Percentiles rank a stretch among this genome's conserved stretches.
phyloP scores from a whole-genome alignment of 371 early-diverging fungal genomes.

The Lichtheimia corymbifera region DNA sequence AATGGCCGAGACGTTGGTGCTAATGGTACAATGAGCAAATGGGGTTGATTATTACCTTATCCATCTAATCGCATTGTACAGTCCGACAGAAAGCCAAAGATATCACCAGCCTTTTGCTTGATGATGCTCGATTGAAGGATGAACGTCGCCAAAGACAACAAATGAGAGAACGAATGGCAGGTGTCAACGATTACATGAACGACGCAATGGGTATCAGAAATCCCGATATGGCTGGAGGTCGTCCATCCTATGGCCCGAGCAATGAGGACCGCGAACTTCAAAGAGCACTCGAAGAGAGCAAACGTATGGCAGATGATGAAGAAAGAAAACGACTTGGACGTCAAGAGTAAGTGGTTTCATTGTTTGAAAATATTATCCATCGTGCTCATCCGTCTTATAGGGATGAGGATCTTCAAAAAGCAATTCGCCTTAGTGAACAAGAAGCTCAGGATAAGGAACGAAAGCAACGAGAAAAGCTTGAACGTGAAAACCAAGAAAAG shows the following conservation, averaged over 20 bases:
- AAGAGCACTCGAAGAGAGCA: slow-evolving; percentile 79
- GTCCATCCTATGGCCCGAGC: slow-evolving; percentile 14
- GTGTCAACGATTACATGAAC: slow-evolving; percentile 40
- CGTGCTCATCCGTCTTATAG: slow-evolving; percentile 8
- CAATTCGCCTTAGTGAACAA: slow-evolving; percentile 43
- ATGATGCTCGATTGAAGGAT: slow-evolving; percentile 78
- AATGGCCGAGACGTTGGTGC: slow-evolving; percentile 88
- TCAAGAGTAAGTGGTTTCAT: neutral
- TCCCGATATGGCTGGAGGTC: slow-evolving; percentile 38
- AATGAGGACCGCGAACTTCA: slow-evolving; percentile 82
- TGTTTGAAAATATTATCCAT: neutral
- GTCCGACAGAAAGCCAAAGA: slow-evolving; percentile 95
- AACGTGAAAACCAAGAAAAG: slow-evolving; percentile 49
- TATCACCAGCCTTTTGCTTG: slow-evolving; percentile 78
- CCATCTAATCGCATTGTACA: slow-evolving; percentile 22
- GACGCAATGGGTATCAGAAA: slow-evolving; percentile 23
- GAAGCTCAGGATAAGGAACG: slow-evolving; percentile 42
- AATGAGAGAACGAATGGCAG: slow-evolving; percentile 68
- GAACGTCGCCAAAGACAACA: slow-evolving; percentile 67
- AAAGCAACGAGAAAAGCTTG: slow-evolving; percentile 29
- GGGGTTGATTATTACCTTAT: neutral
- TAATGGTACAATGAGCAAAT: slow-evolving; percentile 57
- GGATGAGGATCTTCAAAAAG: slow-evolving; percentile 46
- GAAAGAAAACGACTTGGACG: slow-evolving; percentile 2
- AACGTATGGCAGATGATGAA: slow-evolving; percentile 41